Evolutionary conservation across 176 grass and related monocot genomes (phyloP).

Genomic region (Pontederia crassipes): DNA sequence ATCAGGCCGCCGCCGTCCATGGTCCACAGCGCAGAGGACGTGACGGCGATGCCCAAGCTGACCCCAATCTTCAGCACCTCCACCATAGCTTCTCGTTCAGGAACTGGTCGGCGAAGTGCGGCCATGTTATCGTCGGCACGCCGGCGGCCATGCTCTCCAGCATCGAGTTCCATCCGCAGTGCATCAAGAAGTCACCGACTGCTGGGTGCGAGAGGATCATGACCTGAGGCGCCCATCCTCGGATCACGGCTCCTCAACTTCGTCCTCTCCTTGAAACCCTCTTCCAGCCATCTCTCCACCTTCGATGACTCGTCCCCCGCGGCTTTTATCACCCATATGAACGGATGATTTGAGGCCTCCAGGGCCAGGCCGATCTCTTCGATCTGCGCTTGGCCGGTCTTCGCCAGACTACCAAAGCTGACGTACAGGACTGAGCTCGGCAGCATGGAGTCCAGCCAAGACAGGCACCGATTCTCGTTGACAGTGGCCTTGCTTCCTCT

Average conservation of each 20-base stretch:
- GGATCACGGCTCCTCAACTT: not conserved
- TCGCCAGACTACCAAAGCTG: not conserved
- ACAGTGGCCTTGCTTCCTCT: not conserved
- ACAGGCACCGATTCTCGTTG: not conserved
- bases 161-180: constrained; percentile 67
- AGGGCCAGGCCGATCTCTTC: not conserved
- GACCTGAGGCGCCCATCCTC: not conserved
- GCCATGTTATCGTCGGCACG: constrained; percentile 62
- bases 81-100: constrained; percentile 44
- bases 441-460: not conserved
- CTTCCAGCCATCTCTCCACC: not conserved
- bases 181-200: constrained; percentile 57
- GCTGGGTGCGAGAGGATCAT: constrained; percentile 23
- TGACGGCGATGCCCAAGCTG: not conserved
- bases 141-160: constrained; percentile 30
- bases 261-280: not conserved
- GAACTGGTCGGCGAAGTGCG: constrained; percentile 55
- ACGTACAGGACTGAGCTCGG: not conserved
- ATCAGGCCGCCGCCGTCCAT: not conserved
- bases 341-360: not conserved
- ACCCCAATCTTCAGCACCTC: constrained; percentile 44
- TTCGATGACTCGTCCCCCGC: not conserved
- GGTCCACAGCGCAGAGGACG: not conserved
- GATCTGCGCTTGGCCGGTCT: not conserved
- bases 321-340: not conserved